Evolutionary conservation across 371 early-diverging fungal genomes (phyloP), one percentile per base, ranked within the genome.

Genomic region (Phascolomyces articulosus): DNA sequence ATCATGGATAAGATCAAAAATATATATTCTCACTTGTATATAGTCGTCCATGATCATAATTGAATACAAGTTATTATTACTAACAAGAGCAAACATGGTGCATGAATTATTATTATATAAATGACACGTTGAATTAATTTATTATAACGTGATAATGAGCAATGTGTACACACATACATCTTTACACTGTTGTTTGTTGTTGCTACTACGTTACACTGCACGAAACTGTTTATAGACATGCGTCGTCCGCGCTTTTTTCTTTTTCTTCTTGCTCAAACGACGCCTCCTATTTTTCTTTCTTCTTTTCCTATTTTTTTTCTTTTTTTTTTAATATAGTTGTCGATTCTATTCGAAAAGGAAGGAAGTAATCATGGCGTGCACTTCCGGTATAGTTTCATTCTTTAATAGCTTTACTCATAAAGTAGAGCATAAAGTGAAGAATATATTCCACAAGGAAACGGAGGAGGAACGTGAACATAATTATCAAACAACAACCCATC

Each of bases 401-500:
- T 38, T 47, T n/a, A 41, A 41, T 21, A 24, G 24, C 47, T 59
- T 59, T 27, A 27, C 28, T 27, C 38, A 40, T 26, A 47, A n/a
- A n/a, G 13, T 59, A 40, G 40, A 41, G 28, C 44, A 47, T n/a
- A 65, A 73, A 53, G 69, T 80, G 10, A 69, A 60, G n/a, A 58
- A 60, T 7, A 49, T 75, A 28, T 78, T 78, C 44, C 60, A 59
- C 21, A 27, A 40, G 23, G 65, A 73, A 2, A 63, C 65, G 3
- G 72, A 70, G 40, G 77, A 77, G 28, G 51, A 60, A 40, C 69
- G 73, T 26, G 78, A 80, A 55, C 68, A 67, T 38, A 71, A 71
- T 24, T 64, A 65, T 20, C 40, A 55, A 0, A 66, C 73, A 10
- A 74, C 75, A 55, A 73, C 74, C n/a, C 91, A 94, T 73, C 88